A percentile compares a stretch with the other conserved stretches of the same genome.
phyloP scores from a whole-genome alignment of 2,329 filamentous ascomycete species.

The Alternaria brassicicola region DNA sequence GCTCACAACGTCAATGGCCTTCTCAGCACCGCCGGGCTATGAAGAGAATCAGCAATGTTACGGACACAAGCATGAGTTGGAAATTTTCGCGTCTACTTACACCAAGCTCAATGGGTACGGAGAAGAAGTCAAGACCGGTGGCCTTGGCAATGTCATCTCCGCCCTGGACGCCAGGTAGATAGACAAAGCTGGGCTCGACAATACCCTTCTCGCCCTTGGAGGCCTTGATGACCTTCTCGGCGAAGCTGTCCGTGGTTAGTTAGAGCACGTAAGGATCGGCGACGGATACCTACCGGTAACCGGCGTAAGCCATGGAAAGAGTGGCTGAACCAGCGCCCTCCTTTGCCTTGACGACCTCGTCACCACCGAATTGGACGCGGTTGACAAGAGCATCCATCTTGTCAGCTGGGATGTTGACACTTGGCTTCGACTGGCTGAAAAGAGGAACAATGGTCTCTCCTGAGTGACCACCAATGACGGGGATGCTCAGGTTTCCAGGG shows the following conservation, averaged over 20 bases:
- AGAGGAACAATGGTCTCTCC: constrained; percentile 98
- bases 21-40: constrained; percentile 82
- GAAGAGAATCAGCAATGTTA: constrained; percentile 23
- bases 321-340: constrained; percentile 89
- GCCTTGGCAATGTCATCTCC: constrained; percentile 85
- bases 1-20: constrained; percentile 79
- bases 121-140: constrained; percentile 90
- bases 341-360: constrained; percentile 96
- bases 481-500: constrained; percentile 81
- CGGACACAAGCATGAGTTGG: not conserved
- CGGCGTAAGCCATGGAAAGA: constrained; percentile 93
- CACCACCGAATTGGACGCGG: constrained; percentile 96
- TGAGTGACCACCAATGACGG: constrained; percentile 95
- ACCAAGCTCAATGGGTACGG: constrained; percentile 91
- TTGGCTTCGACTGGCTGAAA: constrained; percentile 87
- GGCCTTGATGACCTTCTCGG: constrained; percentile 91
- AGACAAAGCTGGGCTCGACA: constrained; percentile 93
- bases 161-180: constrained; percentile 86
- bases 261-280: not conserved
- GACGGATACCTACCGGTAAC: constrained; percentile 62
- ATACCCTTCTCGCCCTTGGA: constrained; percentile 88
- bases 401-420: constrained; percentile 80
- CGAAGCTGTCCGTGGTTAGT: constrained; percentile 64
- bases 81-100: constrained; percentile 62
- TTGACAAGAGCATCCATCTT: constrained; percentile 91